Base-by-base conservation (phyloP, 148 eudicot genomes). In the Bassia scoparia region DNA sequence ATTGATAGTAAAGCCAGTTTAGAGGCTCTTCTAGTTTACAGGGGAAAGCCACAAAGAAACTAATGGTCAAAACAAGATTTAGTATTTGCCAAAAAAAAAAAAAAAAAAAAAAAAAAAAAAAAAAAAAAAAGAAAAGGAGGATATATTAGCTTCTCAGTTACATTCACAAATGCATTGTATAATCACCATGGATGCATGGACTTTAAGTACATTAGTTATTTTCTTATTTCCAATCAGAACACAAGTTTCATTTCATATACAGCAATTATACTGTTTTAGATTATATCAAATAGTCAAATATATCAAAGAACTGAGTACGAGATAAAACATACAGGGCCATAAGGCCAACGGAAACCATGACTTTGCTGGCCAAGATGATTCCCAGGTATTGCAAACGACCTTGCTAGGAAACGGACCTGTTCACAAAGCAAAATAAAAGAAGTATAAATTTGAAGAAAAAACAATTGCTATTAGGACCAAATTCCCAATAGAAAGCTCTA, bases 321-420 rank as follows among this genome's bases (percentile, higher is more conserved):
- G 71, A 61, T 43, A 41, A 26, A 67, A 49, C 94, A 81, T 84
- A 96, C 99, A 72, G 99, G 92, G 48, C 99, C 99, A 89, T 87
- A 96, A 67, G 99, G 99, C 99, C 99, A 96, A 65, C 99, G 97
- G 65, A 86, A 96, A 74, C 99, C 97, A 81, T 96, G 88, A 85
- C 99, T 96, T 82, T 96, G 99, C 80, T 96, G 99, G 80, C 99
- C 99, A 80, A 96, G 90, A 87, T 96, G 99, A 83, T 96, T 90
- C 67, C 99, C 99, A 71, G 99, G 97, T 63, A 96, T 86, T 66
- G 83, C 97, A 85, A 96, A 96, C 21, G 99, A 96, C 80, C 97
- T 89, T 55, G 97, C 99, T 72, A 96, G 82, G 80, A 96, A 96
- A 38, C 99, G 97, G 68, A 96, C 97, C 99, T 96, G 87, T 82